Evolutionary conservation across 495 filamentous ascomycete species (phyloP), one percentile per base, ranked within the genome.

Genomic region (Delitschia confertaspora): DNA sequence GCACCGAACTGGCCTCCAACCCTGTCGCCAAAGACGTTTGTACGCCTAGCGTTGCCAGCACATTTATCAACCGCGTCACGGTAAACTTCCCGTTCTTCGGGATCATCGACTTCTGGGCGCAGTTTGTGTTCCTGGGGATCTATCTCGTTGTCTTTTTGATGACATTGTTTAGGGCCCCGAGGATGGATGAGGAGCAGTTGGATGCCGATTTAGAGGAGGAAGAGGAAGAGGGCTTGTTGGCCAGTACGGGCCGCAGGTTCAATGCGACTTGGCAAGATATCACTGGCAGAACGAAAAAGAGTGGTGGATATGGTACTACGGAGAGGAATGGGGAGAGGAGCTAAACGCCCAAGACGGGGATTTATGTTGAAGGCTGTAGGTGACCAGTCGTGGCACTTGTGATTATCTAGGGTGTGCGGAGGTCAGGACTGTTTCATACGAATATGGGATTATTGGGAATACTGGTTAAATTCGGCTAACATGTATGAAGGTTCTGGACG

Each of bases 71-170:
- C 60, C 79, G 88, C 22, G 73, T 95, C 26, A 93, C 85, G n/a
- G 68, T 96, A 47, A 91, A 89, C 64, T 98, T 87, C 70, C 89
- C 93, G 11, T 83, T 94, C 57, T 94, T 98, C 63, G 91, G 91
- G n/a, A 82, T 76, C 24, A 69, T 96, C 9, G 74, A 82, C 45
- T 98, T 96, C 66, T 96, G 88, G 88, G 83, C 85, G 0, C 93
- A 96, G 58, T 95, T 94, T 55, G 78, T 71, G 9, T 96, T 96
- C 65, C 64, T 96, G 33, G 86, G 76, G 14, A 68, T 95, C 10
- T 94, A 91, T 65, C 57, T 93, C 6, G 64, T 93, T 38, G 75
- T 91, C 21, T 79, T 88, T 47, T 29, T 85, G 24, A 80, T 78
- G 2, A 76, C 80, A 2, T 64, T 95, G 1, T 76, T 98, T 66